phyloP scores from a whole-genome alignment of 2,329 filamentous ascomycete species.

The Cadophora luteo-olivacea region DNA sequence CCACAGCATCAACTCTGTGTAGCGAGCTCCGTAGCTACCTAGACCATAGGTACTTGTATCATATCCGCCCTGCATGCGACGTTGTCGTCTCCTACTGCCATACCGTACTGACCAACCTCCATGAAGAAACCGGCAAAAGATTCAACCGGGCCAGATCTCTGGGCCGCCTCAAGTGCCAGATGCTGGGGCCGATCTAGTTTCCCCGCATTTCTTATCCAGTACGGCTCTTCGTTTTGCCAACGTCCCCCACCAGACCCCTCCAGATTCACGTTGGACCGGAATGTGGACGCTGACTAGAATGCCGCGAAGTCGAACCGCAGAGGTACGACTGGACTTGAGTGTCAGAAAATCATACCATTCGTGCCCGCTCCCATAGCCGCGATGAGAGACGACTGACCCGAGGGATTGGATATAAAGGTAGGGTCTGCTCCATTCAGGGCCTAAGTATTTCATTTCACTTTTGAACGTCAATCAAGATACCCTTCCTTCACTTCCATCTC shows the following conservation, averaged over 20 bases:
- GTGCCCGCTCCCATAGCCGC: slow-evolving; percentile 10
- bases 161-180: slow-evolving; percentile 5
- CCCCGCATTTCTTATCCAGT: slow-evolving; percentile 11
- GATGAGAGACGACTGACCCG: not conserved
- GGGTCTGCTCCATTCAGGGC: not conserved
- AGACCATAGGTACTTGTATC: too few species aligned
- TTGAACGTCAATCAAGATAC: not conserved
- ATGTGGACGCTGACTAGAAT: not conserved
- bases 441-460: not conserved
- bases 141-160: not conserved
- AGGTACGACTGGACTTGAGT: not conserved
- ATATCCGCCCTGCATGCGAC: not conserved
- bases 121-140: not conserved
- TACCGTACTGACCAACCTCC: too few species aligned
- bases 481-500: not conserved
- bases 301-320: slow-evolving; percentile 7
- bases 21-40: too few species aligned
- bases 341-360: slow-evolving; percentile 5
- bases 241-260: not conserved
- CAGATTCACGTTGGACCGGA: not conserved
- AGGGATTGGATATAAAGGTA: slow-evolving; percentile 3
- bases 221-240: slow-evolving; percentile 20
- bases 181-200: not conserved
- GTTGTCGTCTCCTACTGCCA: not conserved
- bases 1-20: too few species aligned